Percentiles rank a stretch among this genome's conserved stretches.
phyloP scores from a whole-genome alignment of 108 stramenopile genomes.

The Skeletonema marinoi region DNA sequence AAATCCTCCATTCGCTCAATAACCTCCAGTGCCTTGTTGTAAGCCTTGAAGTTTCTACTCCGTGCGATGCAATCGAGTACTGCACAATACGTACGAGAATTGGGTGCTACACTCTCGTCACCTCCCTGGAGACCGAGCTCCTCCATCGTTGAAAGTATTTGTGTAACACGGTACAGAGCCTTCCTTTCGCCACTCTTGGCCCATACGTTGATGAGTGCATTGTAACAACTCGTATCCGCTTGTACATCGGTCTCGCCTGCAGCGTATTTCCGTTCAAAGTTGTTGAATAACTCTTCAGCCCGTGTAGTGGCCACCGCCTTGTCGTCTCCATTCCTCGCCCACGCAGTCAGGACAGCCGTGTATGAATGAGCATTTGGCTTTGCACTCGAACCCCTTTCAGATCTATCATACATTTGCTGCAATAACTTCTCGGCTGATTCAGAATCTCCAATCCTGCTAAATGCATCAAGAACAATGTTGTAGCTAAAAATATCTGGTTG shows the following conservation, averaged over 20 bases:
- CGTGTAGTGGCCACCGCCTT: slow-evolving; percentile 25
- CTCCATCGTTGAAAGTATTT: slow-evolving; percentile 36
- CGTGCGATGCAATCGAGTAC: slow-evolving; percentile 36
- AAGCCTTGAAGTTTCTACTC: slow-evolving; percentile 36
- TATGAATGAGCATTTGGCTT: slow-evolving; percentile 36
- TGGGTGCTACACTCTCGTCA: slow-evolving; percentile 36
- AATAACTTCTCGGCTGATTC: slow-evolving; percentile 31
- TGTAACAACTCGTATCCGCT: slow-evolving; percentile 34
- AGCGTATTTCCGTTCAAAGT: slow-evolving; percentile 35
- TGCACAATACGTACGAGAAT: slow-evolving; percentile 38
- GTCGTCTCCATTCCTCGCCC: slow-evolving; percentile 21
- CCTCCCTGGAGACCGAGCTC: slow-evolving; percentile 39
- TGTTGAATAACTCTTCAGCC: slow-evolving; percentile 40
- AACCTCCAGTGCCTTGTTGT: slow-evolving; percentile 34
- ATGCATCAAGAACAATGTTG: slow-evolving; percentile 51
- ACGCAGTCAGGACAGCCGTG: slow-evolving; percentile 39
- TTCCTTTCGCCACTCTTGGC: slow-evolving; percentile 38
- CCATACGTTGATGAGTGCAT: slow-evolving; percentile 45
- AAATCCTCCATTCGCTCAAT: slow-evolving; percentile 45
- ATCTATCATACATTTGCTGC: slow-evolving; percentile 23
- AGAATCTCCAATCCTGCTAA: slow-evolving; percentile 42
- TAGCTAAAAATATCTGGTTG: slow-evolving; percentile 46
- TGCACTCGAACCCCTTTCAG: background rate
- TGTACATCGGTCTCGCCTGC: slow-evolving; percentile 28
- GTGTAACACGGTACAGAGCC: slow-evolving; percentile 32